These are phyloP conservation scores for Syzygium grande DNA, from an alignment of 345 rosid species.

Conservation along the genomic window DNA sequence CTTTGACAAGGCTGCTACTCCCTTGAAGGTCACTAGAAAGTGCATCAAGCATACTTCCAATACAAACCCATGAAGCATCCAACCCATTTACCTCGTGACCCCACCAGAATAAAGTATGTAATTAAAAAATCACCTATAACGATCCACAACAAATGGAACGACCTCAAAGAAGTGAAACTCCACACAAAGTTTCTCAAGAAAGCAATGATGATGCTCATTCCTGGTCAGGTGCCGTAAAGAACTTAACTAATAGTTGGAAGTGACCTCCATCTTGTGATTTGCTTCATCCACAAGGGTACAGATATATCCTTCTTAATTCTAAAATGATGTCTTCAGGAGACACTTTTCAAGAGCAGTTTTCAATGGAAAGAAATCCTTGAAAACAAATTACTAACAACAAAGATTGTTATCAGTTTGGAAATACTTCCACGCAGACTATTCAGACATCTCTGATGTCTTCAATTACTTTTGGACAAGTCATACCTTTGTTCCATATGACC, in stretches of 20 bases:
- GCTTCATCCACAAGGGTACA: neutral
- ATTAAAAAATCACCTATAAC: neutral
- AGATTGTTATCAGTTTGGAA: neutral
- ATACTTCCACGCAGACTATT: neutral
- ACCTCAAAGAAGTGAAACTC: neutral
- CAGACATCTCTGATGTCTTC: neutral
- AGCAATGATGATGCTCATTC: neutral
- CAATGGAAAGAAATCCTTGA: neutral
- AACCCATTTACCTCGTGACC: neutral
- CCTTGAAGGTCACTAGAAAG: neutral
- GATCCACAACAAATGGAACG: neutral
- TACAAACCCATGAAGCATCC: neutral
- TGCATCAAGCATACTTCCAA: neutral
- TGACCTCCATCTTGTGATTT: neutral
- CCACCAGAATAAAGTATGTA: neutral
- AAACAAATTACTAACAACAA: neutral
- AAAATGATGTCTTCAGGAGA: neutral
- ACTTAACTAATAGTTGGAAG: neutral
- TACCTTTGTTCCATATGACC: conserved; percentile 98
- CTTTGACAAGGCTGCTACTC: neutral
- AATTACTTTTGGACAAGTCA: neutral
- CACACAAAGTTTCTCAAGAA: neutral
- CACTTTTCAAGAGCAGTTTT: neutral
- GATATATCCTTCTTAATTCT: neutral
- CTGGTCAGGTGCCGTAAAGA: neutral